Base-by-base conservation (phyloP, 371 early-diverging fungal species). In the Coemansia sp. region DNA sequence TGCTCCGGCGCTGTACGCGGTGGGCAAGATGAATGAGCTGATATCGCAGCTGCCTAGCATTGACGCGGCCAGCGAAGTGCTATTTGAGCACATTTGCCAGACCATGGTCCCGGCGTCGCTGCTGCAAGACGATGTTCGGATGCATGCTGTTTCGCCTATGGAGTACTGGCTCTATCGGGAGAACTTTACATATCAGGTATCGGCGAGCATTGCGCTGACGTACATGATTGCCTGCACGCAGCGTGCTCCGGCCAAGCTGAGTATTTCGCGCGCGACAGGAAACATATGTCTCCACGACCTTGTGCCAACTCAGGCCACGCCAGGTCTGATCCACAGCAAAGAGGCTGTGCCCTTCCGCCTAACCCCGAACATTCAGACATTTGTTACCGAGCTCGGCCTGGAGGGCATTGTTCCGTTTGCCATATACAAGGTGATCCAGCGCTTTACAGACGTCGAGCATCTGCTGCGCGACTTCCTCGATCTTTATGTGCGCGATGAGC, bases 261-360 rank as follows among this genome's bases (percentile, higher is more conserved):
- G 86, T 66, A 91, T 99, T n/a, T 94, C 97, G 50, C 77, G 80
- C 48, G 53, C 59, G 12, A 52, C 64, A 5, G 79, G 71, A 18
- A 68, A 47, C 50, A 57, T 78, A 23, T 70, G 78, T 54, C 56
- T 75, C 21, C 53, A 58, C 39, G 80, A 80, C 33, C 56, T 80
- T 40, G 68, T 70, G 23, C 81, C 81, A 16, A 62, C 70, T 16
- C 68, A 75, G 58, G 65, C 74, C 16, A 70, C 74, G 28, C 78
- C 78, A 0, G 60, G 78, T 5, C 67, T 82, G 56, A 56, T 79
- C 50, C 78, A 84, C 30, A 88, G 84, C 78, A 80, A 78, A 53
- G 98, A 97, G 72, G 80, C 91, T 3, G 94, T 99, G 20, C 98
- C 97, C 4, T 98, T 99, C 92, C 89, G 99, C 5, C 87, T 98